A percentile compares a stretch with the other conserved stretches of the same genome.
phyloP scores from a whole-genome alignment of 257 asterid genomes.

The Solanum verrucosum region DNA sequence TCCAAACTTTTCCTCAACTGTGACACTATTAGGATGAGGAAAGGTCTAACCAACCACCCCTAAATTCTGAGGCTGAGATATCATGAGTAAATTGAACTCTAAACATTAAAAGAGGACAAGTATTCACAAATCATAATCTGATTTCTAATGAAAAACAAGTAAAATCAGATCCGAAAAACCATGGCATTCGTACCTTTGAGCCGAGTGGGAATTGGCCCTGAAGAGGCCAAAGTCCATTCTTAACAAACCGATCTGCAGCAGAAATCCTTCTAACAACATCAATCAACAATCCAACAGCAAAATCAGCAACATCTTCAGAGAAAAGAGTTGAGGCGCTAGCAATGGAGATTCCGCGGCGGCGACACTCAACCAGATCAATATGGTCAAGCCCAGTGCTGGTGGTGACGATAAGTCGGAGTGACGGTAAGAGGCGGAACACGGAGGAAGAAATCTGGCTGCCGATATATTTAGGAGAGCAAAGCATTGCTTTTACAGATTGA shows the following conservation, averaged over 20 bases:
- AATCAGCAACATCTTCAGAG: slow-evolving; percentile 24
- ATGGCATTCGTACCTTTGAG: slow-evolving; percentile 25
- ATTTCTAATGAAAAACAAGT: not conserved
- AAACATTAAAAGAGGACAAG: too few species aligned
- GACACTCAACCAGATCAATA: slow-evolving; percentile 59
- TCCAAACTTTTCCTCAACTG: too few species aligned
- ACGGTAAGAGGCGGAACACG: slow-evolving; percentile 37
- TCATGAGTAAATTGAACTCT: too few species aligned
- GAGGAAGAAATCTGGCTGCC: slow-evolving; percentile 18
- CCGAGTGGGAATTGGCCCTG: slow-evolving; percentile 37
- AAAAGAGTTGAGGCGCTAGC: slow-evolving; percentile 24
- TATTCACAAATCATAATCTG: too few species aligned
- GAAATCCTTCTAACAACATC: slow-evolving; percentile 18
- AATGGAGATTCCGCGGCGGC: slow-evolving; percentile 47
- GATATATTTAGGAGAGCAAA: slow-evolving; percentile 11
- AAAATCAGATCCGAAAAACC: too few species aligned
- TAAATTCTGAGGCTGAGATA: too few species aligned
- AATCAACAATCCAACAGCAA: slow-evolving; percentile 19
- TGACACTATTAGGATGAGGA: too few species aligned
- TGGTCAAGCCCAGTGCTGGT: slow-evolving; percentile 60
- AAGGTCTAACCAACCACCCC: too few species aligned
- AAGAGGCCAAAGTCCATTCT: slow-evolving; percentile 39
- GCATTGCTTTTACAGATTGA: slow-evolving; percentile 30
- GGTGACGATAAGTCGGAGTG: slow-evolving; percentile 38
- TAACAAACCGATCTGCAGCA: slow-evolving; percentile 35